phyloP scores from a whole-genome alignment of 2,329 filamentous ascomycete genomes.

The Sporothrix globosa region DNA sequence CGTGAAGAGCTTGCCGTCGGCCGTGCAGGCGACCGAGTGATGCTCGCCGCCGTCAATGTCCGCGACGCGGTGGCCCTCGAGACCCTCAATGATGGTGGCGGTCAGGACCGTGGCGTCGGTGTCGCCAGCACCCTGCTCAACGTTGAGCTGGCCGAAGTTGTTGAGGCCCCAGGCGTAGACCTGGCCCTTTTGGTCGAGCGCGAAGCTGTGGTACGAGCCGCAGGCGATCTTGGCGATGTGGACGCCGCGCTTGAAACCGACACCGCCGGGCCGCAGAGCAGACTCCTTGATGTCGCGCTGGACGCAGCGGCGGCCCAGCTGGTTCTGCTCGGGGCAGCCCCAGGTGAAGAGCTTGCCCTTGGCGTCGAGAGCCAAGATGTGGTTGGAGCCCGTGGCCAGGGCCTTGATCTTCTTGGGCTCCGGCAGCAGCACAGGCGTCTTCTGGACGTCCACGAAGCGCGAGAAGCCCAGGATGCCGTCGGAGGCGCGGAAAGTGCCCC shows the following conservation, averaged over 20 bases:
- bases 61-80: constrained; percentile 66
- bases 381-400: constrained; percentile 70
- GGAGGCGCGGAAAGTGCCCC: constrained; percentile 74
- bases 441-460: constrained; percentile 46
- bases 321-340: constrained; percentile 71
- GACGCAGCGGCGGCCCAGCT: constrained; percentile 63
- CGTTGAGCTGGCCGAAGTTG: constrained; percentile 79
- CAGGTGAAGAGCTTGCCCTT: constrained; percentile 69
- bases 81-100: constrained; percentile 67
- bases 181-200: constrained; percentile 68
- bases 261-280: constrained; percentile 44
- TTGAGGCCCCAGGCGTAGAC: constrained; percentile 86
- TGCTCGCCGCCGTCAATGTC: constrained; percentile 71
- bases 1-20: constrained; percentile 59
- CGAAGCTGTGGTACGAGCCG: constrained; percentile 82
- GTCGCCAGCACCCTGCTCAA: constrained; percentile 62
- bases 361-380: constrained; percentile 68
- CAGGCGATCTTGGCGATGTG: constrained; percentile 67
- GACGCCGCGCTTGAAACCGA: constrained; percentile 51
- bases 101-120: constrained; percentile 73
- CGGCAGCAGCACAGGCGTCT: constrained; percentile 58
- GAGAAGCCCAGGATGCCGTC: constrained; percentile 54
- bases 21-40: constrained; percentile 69
- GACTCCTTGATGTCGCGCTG: constrained; percentile 54
- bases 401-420: constrained; percentile 67